Evolutionary conservation across 805 yeast species (phyloP).

Genomic region (Saccharomycopsis vini): DNA sequence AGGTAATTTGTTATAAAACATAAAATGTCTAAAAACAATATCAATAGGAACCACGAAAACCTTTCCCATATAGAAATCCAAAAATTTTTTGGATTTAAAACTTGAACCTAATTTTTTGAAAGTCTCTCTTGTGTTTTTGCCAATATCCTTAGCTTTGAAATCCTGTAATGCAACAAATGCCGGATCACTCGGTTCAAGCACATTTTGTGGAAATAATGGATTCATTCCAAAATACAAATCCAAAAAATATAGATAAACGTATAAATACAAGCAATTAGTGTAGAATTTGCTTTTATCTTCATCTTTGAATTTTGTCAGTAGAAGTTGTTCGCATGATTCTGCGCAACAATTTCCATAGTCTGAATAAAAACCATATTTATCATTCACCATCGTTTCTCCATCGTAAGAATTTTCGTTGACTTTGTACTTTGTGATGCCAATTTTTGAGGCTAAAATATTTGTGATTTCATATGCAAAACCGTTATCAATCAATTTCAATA

Average conservation of each 20-base stretch:
- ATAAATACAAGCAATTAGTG: constrained; percentile 13
- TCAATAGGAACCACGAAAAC: constrained; percentile 42
- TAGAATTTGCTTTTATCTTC: constrained; percentile 10
- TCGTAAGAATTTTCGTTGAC: too few species aligned
- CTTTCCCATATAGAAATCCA: constrained; percentile 1
- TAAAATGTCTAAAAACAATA: constrained; percentile 50
- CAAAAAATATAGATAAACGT: constrained; percentile 14
- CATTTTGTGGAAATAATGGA: background rate
- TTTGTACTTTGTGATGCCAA: constrained; percentile 7
- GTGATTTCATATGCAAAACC: constrained; percentile 16
- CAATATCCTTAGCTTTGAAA: background rate
- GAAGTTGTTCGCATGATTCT: background rate
- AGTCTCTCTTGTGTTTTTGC: background rate
- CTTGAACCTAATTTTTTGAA: background rate
- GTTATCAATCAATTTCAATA: constrained; percentile 8
- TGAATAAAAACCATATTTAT: background rate
- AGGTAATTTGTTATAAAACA: constrained; percentile 53
- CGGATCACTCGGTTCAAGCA: background rate
- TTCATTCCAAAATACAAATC: constrained; percentile 6
- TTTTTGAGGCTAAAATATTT: constrained; percentile 15
- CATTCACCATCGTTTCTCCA: background rate
- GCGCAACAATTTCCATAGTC: too few species aligned
- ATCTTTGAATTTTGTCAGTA: background rate
- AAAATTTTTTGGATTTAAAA: background rate
- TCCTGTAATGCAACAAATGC: background rate